Evolutionary conservation across 1,284 basidiomycete species (phyloP).

Genomic region (Wolfiporia cocos): DNA sequence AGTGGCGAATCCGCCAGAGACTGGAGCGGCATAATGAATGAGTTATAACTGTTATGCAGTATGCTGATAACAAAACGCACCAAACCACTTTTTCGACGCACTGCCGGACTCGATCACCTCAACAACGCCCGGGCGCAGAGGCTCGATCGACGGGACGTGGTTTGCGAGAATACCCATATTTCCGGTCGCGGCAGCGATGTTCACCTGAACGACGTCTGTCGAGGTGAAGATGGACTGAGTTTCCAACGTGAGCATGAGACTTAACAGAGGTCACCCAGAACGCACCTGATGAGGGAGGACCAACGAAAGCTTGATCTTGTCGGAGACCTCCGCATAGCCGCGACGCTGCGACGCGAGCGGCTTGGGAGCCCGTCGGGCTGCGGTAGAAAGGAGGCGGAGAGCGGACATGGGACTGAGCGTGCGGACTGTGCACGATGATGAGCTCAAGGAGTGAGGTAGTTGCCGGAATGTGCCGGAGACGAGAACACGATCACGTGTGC

Average conservation of each 20-base stretch:
- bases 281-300: conserved; percentile 90
- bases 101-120: conserved; percentile 85
- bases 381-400: conserved; percentile 61
- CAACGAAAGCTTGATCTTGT: conserved; percentile 87
- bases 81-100: conserved; percentile 90
- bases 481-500: conserved; percentile 7
- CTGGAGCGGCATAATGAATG: conserved; percentile 36
- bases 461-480: conserved; percentile 8
- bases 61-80: conserved; percentile 43
- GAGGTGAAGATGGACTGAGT: conserved; percentile 81
- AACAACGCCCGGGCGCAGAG: conserved; percentile 87
- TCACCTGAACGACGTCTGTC: conserved; percentile 89
- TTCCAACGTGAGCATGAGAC: conserved; percentile 10
- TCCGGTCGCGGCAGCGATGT: conserved; percentile 88
- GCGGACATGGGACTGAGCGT: conserved; percentile 51
- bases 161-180: conserved; percentile 98
- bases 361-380: conserved; percentile 52
- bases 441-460: conserved; percentile 15
- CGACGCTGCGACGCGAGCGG: conserved; percentile 52
- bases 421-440: conserved; percentile 16
- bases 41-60: neutral
- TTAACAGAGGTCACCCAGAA: conserved; percentile 17
- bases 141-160: conserved; percentile 92
- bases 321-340: conserved; percentile 83
- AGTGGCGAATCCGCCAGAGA: conserved; percentile 95